These are phyloP conservation scores for Haberlea rhodopensis DNA, from an alignment of 257 asterid genomes.

Conservation along the genomic window DNA sequence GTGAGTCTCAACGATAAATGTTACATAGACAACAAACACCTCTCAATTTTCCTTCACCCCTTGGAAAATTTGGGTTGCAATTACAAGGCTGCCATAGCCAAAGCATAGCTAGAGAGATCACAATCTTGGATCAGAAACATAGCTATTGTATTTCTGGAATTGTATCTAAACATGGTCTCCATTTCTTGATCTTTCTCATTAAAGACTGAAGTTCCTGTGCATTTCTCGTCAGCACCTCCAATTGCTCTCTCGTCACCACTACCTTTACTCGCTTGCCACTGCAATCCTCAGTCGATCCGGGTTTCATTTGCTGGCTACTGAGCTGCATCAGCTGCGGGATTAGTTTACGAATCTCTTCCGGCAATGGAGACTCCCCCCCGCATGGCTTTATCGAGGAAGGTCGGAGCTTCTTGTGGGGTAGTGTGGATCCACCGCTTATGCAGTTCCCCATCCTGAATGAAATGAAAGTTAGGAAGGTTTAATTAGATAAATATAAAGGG, in stretches of 20 bases:
- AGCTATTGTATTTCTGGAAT: conserved; percentile 35
- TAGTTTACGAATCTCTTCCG: background rate
- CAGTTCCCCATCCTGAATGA: conserved; percentile 36
- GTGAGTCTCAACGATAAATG: background rate
- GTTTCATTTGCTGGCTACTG: background rate
- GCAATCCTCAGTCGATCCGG: background rate
- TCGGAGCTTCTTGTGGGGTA: conserved; percentile 6
- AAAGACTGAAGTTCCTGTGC: background rate
- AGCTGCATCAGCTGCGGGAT: background rate
- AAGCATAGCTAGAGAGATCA: too few relatives aligned
- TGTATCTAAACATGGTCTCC: conserved; percentile 48
- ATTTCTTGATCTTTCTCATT: conserved; percentile 21
- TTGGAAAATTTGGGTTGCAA: conserved; percentile 19
- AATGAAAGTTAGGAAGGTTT: background rate
- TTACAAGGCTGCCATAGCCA: too few relatives aligned
- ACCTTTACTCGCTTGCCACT: conserved; percentile 37
- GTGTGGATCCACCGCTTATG: conserved; percentile 10
- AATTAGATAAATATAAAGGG: background rate
- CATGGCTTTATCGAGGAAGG: background rate
- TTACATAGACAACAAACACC: conserved; percentile 6
- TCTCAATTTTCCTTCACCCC: conserved; percentile 17
- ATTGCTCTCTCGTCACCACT: conserved; percentile 34
- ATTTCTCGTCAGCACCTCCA: conserved; percentile 29
- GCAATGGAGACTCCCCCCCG: background rate
- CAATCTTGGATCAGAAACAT: too few relatives aligned